Base-by-base conservation (phyloP, 2,329 filamentous ascomycete genomes). In the Alternaria brassicicola region DNA sequence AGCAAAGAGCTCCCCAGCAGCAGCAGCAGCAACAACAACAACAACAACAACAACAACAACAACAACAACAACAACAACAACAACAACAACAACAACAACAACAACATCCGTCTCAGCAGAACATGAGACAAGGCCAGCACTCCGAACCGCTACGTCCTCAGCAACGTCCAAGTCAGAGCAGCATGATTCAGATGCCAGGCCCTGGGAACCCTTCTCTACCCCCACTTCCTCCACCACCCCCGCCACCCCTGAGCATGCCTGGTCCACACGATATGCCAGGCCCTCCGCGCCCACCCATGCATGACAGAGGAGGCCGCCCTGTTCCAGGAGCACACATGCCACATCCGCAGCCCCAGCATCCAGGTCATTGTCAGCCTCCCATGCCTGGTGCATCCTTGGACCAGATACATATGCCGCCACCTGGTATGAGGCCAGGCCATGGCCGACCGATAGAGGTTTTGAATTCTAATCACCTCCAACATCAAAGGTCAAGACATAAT, bases 371-470 rank as follows among this genome's bases (percentile, higher is more conserved):
- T 8, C 33, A 19, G 46, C 23, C 36, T 35, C 21, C 36, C 9
- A 70, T 69, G 63, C 63, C 70, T 33, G 65, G 63, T 19, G 21
- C 55, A 6, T 69, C 62, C n/a, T 64, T 66, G 28, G 61, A 52
- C 17, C 13, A 55, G 6, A 43, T 54, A 17, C 50, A 26, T 19
- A 54, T 41, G 55, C 55, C n/a, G 53, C 47, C 33, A 23, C 23
- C 42, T 23, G 53, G 55, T 4, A 55, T 61, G 52, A 62, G 59
- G 31, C 53, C 47, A 5, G 57, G 54, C 2, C 61, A 56, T 31
- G 41, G 43, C 17, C 54, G 54, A 8, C 23, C 41, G 4, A 47
- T 64, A 10, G 58, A 68, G 7, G 41, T 61, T 0, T 19, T 62
- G 26, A 48, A 60, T 19, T 43, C 61, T 46, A 51, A 57, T 17